Evolutionary conservation across 495 filamentous ascomycete species (phyloP).

Genomic region (Lasiosphaeria ovina): DNA sequence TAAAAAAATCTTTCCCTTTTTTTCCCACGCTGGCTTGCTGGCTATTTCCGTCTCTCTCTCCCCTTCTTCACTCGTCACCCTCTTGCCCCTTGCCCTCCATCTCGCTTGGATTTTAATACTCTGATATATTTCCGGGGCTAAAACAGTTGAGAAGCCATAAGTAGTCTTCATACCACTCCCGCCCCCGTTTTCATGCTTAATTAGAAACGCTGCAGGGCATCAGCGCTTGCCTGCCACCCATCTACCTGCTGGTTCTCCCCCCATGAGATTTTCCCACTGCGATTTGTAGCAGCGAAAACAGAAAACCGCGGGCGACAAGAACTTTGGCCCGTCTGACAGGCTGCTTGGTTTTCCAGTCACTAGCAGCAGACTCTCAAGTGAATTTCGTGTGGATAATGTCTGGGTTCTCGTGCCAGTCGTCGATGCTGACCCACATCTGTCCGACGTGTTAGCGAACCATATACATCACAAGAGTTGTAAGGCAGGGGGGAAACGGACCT

Average conservation of each 20-base stretch:
- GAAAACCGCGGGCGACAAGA: not conserved
- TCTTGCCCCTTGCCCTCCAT: not conserved
- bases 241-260: too few species aligned
- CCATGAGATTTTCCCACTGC: too few species aligned
- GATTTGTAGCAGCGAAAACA: not conserved
- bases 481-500: constrained; percentile 55
- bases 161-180: too few species aligned
- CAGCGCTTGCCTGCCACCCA: too few species aligned
- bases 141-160: too few species aligned
- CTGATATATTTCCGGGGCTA: too few species aligned
- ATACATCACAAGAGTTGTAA: not conserved
- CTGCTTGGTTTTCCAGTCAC: too few species aligned
- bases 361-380: constrained; percentile 49
- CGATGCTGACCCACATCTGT: constrained; percentile 98
- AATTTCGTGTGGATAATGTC: constrained; percentile 98
- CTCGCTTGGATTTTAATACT: not conserved
- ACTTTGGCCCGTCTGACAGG: not conserved
- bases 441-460: not conserved
- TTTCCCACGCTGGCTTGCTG: too few species aligned
- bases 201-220: too few species aligned
- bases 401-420: constrained; percentile 99
- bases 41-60: not conserved
- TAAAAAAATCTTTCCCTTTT: too few species aligned
- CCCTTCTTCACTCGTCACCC: not conserved
- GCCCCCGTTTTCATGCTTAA: too few species aligned